Percentiles rank a stretch among this genome's conserved stretches.
Conservation (phyloP, 1,284 basidiomycete genomes). For the Thecaphora thlaspeos region DNA sequence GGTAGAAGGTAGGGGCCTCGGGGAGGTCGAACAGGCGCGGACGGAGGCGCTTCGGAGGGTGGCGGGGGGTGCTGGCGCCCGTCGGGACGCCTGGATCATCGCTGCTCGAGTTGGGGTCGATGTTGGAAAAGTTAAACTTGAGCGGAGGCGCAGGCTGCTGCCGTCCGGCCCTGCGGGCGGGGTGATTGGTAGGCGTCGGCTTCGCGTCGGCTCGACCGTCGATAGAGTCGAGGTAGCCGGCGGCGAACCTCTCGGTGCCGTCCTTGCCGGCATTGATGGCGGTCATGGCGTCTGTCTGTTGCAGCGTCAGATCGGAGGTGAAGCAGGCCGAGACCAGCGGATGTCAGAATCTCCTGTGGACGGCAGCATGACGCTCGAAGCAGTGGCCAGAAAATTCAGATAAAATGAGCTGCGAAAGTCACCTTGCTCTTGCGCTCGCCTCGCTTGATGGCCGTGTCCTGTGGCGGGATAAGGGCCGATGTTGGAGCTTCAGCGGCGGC, state of each 20-base stretch:
- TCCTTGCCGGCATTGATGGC: too few relatives aligned
- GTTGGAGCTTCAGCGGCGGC: too few relatives aligned
- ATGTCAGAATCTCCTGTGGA: too few relatives aligned
- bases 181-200: constrained; percentile 12
- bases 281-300: constrained; percentile 22
- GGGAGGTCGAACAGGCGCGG: constrained; percentile 72
- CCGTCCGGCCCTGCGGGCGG: constrained; percentile 29
- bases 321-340: too few relatives aligned
- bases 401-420: neutral
- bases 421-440: constrained; percentile 35
- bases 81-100: constrained; percentile 38
- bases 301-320: too few relatives aligned
- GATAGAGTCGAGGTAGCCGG: constrained; percentile 9
- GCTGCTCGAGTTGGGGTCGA: neutral
- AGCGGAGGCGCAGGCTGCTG: constrained; percentile 24
- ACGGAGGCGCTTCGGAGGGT: constrained; percentile 31
- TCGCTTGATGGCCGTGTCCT: constrained; percentile 25
- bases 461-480: too few relatives aligned
- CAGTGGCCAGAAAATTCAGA: neutral
- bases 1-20: constrained; percentile 87
- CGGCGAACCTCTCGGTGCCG: too few relatives aligned
- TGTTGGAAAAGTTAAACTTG: constrained; percentile 10
- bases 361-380: too few relatives aligned
- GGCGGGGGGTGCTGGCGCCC: constrained; percentile 38
- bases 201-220: constrained; percentile 1